Evolutionary conservation across 2,329 filamentous ascomycete genomes (phyloP), one percentile per base, ranked within the genome.

Genomic region (Graphilbum sp.): DNA sequence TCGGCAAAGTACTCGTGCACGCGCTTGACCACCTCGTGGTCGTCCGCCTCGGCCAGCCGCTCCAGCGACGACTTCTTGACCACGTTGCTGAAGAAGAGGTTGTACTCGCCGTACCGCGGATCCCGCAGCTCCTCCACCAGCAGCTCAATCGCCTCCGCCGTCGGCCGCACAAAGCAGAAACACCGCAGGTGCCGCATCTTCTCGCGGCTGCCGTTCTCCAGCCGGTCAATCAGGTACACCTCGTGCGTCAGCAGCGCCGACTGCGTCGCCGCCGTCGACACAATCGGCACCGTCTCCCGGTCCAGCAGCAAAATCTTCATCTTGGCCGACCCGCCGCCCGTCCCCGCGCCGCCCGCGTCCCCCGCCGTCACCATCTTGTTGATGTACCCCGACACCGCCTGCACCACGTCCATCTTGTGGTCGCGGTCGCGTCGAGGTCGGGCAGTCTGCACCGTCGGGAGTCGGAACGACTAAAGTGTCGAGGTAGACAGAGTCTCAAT

Each of bases 221-320:
- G 65, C 42, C 90, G 85, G 59, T 98, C 90, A 52, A 92, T 95
- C 44, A 98, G 82, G 60, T 95, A 98, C 48, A 98, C 83, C 62
- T 96, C 88, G 62, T 98, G 86, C 53, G 84, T 94, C 45, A 98
- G 75, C 17, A 98, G 74, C 30, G 85, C 76, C 21, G 90, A 98
- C 57, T 98, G 92, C 2, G 90, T 96, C 43, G 88, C 88, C 39
- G 90, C 87, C 5, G 87, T 92, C 10, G 92, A 98, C 17, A 95
- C 76, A 48, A 96, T 93, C 15, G 84, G 75, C 18, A 96, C 79
- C 47, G 90, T 98, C 60, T 96, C 90, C 60, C 75, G 79, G 59
- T 98, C 90, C 49, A 98, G 67, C 45, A 98, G 66, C 41, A 98
- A 65, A 43, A 96, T 90, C 75, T 98, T 98, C 90, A 98, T 98